Conservation (phyloP, 768 basidiomycete species). For the Chlorophyllum brunneum region DNA sequence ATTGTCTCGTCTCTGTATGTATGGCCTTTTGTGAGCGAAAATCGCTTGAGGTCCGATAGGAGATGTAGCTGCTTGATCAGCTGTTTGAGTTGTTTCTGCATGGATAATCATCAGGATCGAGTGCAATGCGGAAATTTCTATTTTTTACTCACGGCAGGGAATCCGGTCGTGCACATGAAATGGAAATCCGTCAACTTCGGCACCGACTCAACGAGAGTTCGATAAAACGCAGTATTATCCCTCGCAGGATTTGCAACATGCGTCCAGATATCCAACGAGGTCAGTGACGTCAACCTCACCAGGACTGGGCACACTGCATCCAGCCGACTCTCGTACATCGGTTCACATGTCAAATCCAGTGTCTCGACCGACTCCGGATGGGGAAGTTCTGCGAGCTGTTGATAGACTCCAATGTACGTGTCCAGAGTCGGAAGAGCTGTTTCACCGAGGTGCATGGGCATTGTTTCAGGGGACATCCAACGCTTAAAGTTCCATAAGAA, state of each 20-base stretch:
- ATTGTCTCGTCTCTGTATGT: constrained; percentile 42
- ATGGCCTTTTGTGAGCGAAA: constrained; percentile 48
- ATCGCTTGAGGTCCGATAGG: constrained; percentile 37
- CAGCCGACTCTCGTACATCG: constrained; percentile 35
- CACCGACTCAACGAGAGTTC: constrained; percentile 30
- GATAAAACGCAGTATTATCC: constrained; percentile 32
- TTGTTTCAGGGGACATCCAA: constrained; percentile 42
- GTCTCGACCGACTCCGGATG: constrained; percentile 32
- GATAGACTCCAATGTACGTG: constrained; percentile 44
- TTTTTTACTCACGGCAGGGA: constrained; percentile 32
- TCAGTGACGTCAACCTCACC: constrained; percentile 31
- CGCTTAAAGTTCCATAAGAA: constrained; percentile 49
- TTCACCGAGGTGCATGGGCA: constrained; percentile 28
- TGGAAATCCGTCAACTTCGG: constrained; percentile 42
- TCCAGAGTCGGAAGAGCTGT: constrained; percentile 30
- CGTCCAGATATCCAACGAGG: constrained; percentile 44
- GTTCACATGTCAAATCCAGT: constrained; percentile 47
- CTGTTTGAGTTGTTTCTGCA: constrained; percentile 39
- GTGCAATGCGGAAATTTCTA: neutral
- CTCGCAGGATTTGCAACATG: constrained; percentile 32
- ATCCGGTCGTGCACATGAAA: constrained; percentile 48
- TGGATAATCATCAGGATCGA: neutral
- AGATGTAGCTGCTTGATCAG: constrained; percentile 33
- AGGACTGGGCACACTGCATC: constrained; percentile 31
- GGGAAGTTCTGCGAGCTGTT: constrained; percentile 39